These are phyloP conservation scores for Yamadazyma jaroonii DNA, from an alignment of 1,139 yeast genomes.

Conservation along the genomic window DNA sequence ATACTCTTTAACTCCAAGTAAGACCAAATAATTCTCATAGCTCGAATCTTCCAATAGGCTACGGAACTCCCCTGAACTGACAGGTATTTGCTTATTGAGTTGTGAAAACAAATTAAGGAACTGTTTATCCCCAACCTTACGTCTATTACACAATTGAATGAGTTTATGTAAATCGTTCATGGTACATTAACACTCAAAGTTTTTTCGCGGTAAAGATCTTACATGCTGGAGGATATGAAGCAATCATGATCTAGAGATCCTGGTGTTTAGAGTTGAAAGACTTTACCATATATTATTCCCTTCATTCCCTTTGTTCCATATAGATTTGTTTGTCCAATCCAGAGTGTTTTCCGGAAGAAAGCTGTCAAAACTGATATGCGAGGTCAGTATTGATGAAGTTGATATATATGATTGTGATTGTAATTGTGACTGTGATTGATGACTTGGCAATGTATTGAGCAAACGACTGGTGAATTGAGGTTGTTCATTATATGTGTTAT, in stretches of 20 bases:
- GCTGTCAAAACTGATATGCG: too few relatives aligned
- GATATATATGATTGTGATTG: too few relatives aligned
- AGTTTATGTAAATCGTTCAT: conserved; percentile 12
- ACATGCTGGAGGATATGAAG: too few relatives aligned
- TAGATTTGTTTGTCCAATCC: conserved; percentile 12
- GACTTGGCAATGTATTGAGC: too few relatives aligned
- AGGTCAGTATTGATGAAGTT: background rate
- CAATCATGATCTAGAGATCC: background rate
- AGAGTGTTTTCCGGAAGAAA: background rate
- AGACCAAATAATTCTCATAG: conserved; percentile 12
- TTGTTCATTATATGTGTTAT: conserved; percentile 4
- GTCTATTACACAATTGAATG: conserved; percentile 14
- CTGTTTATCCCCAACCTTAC: conserved; percentile 15
- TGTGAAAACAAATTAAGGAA: conserved; percentile 20
- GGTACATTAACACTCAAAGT: background rate
- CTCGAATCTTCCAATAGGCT: conserved; percentile 16
- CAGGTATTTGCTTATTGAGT: conserved; percentile 12
- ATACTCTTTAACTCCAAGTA: conserved; percentile 7
- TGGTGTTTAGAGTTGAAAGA: background rate
- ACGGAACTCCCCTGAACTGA: conserved; percentile 15
- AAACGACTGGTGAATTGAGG: too few relatives aligned
- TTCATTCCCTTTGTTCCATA: conserved; percentile 15
- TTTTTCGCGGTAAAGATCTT: background rate
- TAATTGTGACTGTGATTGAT: too few relatives aligned
- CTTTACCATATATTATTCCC: conserved; percentile 14